Conservation (phyloP, 768 basidiomycete species). For the Cyclocybe cylindracea region DNA sequence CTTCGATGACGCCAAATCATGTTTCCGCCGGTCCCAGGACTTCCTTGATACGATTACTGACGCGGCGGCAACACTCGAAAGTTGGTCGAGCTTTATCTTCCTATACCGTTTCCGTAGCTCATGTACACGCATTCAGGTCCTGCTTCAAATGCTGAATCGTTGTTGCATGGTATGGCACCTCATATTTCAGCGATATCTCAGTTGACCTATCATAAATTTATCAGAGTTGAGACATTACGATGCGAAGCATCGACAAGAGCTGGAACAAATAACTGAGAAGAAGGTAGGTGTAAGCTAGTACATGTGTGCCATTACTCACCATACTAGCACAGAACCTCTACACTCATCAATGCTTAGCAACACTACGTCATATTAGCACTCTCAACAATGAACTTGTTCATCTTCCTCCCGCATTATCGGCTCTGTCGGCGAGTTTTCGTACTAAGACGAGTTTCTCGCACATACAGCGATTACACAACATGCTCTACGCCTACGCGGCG, state of each 20-base stretch:
- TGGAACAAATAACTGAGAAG: slow-evolving; percentile 53
- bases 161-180: slow-evolving; percentile 50
- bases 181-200: not conserved
- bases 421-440: slow-evolving; percentile 74
- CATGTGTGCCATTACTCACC: slow-evolving; percentile 19
- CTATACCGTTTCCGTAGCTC: not conserved
- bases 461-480: slow-evolving; percentile 83
- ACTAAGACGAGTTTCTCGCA: slow-evolving; percentile 85
- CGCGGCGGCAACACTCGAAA: slow-evolving; percentile 51
- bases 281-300: slow-evolving; percentile 40
- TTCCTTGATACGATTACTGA: slow-evolving; percentile 56
- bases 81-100: slow-evolving; percentile 25
- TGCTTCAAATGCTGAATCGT: slow-evolving; percentile 46
- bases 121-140: slow-evolving; percentile 32
- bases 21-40: slow-evolving; percentile 58
- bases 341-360: slow-evolving; percentile 63
- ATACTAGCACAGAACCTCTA: slow-evolving; percentile 60
- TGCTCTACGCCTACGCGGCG: slow-evolving; percentile 91
- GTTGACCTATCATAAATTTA: not conserved
- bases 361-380: slow-evolving; percentile 73
- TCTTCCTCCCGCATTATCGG: slow-evolving; percentile 63
- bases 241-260: slow-evolving; percentile 57
- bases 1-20: slow-evolving; percentile 60
- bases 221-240: slow-evolving; percentile 69
- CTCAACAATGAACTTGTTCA: slow-evolving; percentile 83